Base-by-base conservation (phyloP, 2,329 filamentous ascomycete genomes). In the Hypoxylon sp. region DNA sequence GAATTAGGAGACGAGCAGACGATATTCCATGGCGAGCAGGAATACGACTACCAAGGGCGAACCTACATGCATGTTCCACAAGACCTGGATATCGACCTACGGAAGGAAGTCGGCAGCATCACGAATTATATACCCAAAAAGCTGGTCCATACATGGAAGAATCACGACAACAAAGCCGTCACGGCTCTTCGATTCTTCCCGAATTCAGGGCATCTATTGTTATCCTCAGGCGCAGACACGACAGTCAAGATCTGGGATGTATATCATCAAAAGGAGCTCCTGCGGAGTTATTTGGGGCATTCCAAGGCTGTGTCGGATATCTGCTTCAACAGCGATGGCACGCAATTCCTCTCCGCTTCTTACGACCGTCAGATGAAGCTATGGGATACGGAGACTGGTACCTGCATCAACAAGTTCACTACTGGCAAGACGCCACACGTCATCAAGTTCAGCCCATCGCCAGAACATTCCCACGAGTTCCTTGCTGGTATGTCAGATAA, bases 41-140 rank as follows among this genome's bases (percentile, higher is more conserved):
- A 96, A 81, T 91, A 90, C 83, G 96, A 99, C 79, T 99, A 99
- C 82, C 92, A 97, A 79, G 96, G 96, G 52, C 87, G 96, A 72
- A 97, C 95, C 35, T 99, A 97, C 79, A 98, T 99, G 95, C 96
- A 99, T 81, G 87, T 98, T 50, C 96, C 96, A 2, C 94, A 93
- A 79, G 94, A 97, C 78, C 83, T 97, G 81, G 93, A 93, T 76
- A 85, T 97, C 78, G 92, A 97, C 78, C 84, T 99, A 74, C 88
- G 86, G 71, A 97, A 96, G 81, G 93, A 97, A 67, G 80, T 86
- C 48, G 93, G 92, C 74, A 94, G 91, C 76, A 81, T 88, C 77
- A 94, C 94, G 77, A 98, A 97, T 80, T 99, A 89, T 78, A 93
- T 97, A 63, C 96, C 96, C 39, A 98, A 97, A 86, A 98, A 97